A percentile compares a stretch with the other conserved stretches of the same genome.
Evolutionary conservation across 352 stramenopile genomes (phyloP).

Genomic region (Phytophthora pseudosyringae): DNA sequence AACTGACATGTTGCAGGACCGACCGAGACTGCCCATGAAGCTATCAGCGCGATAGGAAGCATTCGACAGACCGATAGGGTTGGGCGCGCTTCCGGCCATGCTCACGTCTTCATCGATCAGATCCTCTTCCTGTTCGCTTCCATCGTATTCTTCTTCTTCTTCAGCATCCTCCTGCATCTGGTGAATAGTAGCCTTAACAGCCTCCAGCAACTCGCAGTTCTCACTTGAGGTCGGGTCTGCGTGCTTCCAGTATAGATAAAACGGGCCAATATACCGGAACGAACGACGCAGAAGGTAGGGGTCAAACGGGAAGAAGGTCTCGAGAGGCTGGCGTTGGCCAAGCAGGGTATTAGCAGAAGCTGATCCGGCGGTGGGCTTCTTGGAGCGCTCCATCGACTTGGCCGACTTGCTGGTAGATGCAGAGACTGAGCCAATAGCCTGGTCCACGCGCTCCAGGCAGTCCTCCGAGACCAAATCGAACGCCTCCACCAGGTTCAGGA

Average conservation of each 20-base stretch:
- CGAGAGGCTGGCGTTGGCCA: conserved; percentile 63
- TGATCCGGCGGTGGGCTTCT: conserved; percentile 46
- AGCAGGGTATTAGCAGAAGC: conserved; percentile 44
- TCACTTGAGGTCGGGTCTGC: conserved; percentile 78
- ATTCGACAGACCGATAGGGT: conserved; percentile 16
- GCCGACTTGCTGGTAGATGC: conserved; percentile 41
- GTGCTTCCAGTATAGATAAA: conserved; percentile 96
- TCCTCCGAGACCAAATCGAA: conserved; percentile 81
- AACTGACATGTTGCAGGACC: conserved; percentile 63
- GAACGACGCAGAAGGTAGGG: conserved; percentile 95
- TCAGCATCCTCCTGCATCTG: conserved; percentile 61
- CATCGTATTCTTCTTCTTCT: conserved; percentile 39
- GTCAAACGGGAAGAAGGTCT: conserved; percentile 98
- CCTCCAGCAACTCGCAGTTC: conserved; percentile 67
- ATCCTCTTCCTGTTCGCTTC: conserved; percentile 51
- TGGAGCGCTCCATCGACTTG: conserved; percentile 78
- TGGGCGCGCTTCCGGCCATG: conserved; percentile 58
- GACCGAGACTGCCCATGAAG: conserved; percentile 61
- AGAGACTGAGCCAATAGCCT: conserved; percentile 62
- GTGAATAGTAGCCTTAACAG: conserved; percentile 67
- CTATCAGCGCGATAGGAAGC: conserved; percentile 48
- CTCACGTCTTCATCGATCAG: conserved; percentile 64
- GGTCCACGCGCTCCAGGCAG: conserved; percentile 77
- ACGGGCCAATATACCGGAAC: conserved; percentile 92
- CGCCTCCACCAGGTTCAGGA: conserved; percentile 81